phyloP scores from a whole-genome alignment of 257 asterid species.

The Fraxinus americana region DNA sequence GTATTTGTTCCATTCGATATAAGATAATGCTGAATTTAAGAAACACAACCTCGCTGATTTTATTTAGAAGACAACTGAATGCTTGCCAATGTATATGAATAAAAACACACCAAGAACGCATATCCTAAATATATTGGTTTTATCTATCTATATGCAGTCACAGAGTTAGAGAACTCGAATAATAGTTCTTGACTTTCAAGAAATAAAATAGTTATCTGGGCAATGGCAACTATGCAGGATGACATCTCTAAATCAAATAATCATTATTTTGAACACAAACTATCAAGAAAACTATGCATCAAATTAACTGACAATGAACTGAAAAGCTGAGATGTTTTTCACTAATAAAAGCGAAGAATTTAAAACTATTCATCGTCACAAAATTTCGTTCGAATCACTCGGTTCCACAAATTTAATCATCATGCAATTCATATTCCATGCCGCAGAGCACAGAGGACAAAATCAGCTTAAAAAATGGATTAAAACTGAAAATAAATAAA shows the following conservation, averaged over 20 bases:
- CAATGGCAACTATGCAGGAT: neutral
- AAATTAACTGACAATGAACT: neutral
- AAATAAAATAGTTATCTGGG: neutral
- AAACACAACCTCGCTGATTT: slow-evolving; percentile 37
- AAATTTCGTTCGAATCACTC: neutral
- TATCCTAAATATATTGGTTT: neutral
- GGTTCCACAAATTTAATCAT: neutral
- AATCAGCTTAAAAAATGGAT: neutral
- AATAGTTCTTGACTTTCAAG: neutral
- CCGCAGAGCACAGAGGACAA: neutral
- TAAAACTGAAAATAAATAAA: neutral
- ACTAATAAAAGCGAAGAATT: neutral
- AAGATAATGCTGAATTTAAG: slow-evolving; percentile 56
- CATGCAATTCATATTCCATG: neutral
- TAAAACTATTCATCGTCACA: neutral
- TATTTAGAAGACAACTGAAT: slow-evolving; percentile 20
- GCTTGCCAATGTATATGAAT: slow-evolving; percentile 9
- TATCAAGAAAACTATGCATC: neutral
- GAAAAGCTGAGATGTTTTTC: neutral
- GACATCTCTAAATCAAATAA: neutral
- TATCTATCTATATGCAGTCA: neutral
- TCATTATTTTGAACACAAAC: neutral
- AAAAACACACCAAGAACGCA: neutral
- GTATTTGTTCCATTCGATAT: slow-evolving; percentile 62
- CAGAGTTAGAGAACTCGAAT: neutral